Base-by-base conservation (phyloP, 805 yeast species). In the Lipomyces chichibuensis region DNA sequence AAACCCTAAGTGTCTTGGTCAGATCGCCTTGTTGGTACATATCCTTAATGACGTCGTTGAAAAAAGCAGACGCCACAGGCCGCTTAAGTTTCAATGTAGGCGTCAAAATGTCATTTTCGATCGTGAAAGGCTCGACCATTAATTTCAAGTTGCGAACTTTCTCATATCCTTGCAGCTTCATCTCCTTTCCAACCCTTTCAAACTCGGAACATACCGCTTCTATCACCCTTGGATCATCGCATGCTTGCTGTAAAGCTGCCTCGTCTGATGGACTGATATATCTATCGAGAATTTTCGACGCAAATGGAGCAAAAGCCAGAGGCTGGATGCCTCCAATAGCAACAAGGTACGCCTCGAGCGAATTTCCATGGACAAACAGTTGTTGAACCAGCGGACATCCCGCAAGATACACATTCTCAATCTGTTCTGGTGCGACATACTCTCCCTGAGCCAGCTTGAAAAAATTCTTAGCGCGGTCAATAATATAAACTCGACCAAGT, bases 381-480 rank as follows among this genome's bases (percentile, higher is more conserved):
- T 88, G 92, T 4, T 82, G 75, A 20, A 86, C 73, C 49, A 81
- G 76, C 2, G 89, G 83, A 72, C 84, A 83, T 33, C 82, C 79
- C 0, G 89, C 81, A 43, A 87, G 75, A 75, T 89, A 88, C 17
- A 79, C 78, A 74, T 87, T 88, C 75, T 89, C 94, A 71, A 89
- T 85, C 77, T 86, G 87, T 73, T 89, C 95, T n/a, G 92, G 90
- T 0, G 92, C 89, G 63, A 89, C 84, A 76, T 89, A 89, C 77
- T 69, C 71, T 13, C 71, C 71, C 61, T 69, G 71, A 13, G 71
- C 59, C 14, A 69, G 63, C 55, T 89, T 89, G 82, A 89, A 89
- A 79, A 89, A 88, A 78, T 89, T 90, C 80, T 89, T 89, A 53
- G 89, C 92, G 69, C 95, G 82, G 74, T 90, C 95, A 72, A 89